Evolutionary conservation across 2,329 filamentous ascomycete genomes (phyloP), one percentile per base, ranked within the genome.

Genomic region (Pseudogymnoascus sp.): DNA sequence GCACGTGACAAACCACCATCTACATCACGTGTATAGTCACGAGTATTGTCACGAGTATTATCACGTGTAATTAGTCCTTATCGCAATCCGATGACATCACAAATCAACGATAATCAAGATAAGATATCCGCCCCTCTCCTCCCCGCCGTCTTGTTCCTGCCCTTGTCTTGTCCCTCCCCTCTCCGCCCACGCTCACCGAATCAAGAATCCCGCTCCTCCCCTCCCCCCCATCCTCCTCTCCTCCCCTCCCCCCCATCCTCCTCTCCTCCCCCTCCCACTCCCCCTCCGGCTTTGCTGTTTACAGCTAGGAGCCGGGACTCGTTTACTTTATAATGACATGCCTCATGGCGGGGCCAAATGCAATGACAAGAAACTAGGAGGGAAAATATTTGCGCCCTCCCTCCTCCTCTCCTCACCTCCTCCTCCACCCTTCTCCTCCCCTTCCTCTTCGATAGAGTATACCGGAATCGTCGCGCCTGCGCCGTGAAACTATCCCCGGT

Each of bases 61-160:
- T 31, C 28, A 31, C 28, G 28, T 31, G 28, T 2, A 31, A 31
- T 2, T 8, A 45, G 10, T 1, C 10, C 45, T 54, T 54, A 54
- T 54, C 45, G 45, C 45, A 16, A 31, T 3, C 13, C 43, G 7
- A 28, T 54, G 23, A 54, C 45, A 28, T 54, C 23, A 54, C 23
- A 31, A 31, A 54, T 54, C 45, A 28, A 13, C 13, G 45, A 54
- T 54, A 54, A 54, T 16, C 13, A 54, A 23, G 45, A 54, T 54
- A 54, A 54, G 45, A 54, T 54, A 54, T 54, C 45, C 45, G 45
- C 45, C 23, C 45, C 45, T 54, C 45, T 28, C 45, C 45, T 54
- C 45, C 45, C 45, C 45, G 45, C 45, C 23, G 45, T 7, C 23
- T 23, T 51, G 41, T 13, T 14, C 19, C 43, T 25, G 11, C 43